phyloP scores from a whole-genome alignment of 169 alveolate genomes.

The Amoebophrya sp. region DNA sequence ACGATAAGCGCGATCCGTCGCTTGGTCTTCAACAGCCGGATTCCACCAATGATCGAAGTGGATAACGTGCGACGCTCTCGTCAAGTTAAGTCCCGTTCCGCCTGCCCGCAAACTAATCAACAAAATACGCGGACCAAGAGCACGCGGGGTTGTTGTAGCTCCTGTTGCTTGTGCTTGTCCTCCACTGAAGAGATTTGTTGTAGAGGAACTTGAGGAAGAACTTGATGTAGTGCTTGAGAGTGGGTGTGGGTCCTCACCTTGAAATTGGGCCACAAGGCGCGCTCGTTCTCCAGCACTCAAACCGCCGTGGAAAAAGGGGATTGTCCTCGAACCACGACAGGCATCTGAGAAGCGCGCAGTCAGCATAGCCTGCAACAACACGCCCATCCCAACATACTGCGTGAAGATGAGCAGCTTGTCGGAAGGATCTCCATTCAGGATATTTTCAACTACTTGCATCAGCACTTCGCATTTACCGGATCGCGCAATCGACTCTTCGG shows the following conservation, averaged over 20 bases:
- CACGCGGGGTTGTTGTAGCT: too few relatives aligned
- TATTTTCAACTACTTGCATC: neutral
- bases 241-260: neutral
- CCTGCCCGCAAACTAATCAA: neutral
- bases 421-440: neutral
- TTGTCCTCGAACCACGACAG: neutral
- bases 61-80: neutral
- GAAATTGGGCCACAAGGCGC: neutral
- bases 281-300: neutral
- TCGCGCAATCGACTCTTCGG: too few relatives aligned
- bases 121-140: neutral
- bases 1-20: slow-evolving; percentile 78
- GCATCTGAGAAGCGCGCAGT: too few relatives aligned
- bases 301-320: neutral
- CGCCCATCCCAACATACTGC: neutral
- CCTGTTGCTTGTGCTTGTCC: too few relatives aligned
- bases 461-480: neutral
- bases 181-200: too few relatives aligned
- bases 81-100: neutral
- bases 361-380: neutral
- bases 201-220: too few relatives aligned
- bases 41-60: slow-evolving; percentile 79
- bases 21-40: slow-evolving; percentile 83
- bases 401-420: neutral
- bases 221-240: too few relatives aligned